These are phyloP conservation scores for Climacium dendroides DNA, from an alignment of 225 moss, liverwort and hornwort species.

Conservation along the genomic window DNA sequence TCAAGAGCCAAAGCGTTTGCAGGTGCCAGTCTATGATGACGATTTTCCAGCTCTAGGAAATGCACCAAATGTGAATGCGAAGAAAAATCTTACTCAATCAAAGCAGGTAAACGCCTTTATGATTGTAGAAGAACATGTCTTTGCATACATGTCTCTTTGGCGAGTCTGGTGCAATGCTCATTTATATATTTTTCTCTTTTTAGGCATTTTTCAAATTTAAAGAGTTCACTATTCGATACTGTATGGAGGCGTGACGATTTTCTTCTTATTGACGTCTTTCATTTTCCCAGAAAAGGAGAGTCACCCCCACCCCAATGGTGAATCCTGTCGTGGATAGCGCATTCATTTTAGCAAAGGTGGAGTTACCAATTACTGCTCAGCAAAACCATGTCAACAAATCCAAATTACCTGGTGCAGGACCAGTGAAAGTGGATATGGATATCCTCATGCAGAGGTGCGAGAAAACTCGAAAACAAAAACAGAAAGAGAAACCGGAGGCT, in stretches of 20 bases:
- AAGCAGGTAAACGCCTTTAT: slow-evolving; percentile 27
- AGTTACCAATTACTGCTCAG: slow-evolving; percentile 18
- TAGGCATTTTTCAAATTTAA: not conserved
- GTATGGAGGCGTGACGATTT: not conserved
- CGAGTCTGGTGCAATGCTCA: not conserved
- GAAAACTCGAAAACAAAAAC: slow-evolving; percentile 51
- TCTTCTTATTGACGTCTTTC: not conserved
- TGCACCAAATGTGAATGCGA: slow-evolving; percentile 7
- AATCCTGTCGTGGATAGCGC: slow-evolving; percentile 58
- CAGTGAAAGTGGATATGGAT: slow-evolving; percentile 69
- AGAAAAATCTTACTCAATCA: slow-evolving; percentile 15
- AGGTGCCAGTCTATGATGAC: slow-evolving; percentile 44
- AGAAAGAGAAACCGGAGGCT: slow-evolving; percentile 39
- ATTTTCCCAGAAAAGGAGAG: slow-evolving; percentile 44
- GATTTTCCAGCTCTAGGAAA: slow-evolving; percentile 60
- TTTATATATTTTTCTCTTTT: not conserved
- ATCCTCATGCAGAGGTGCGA: slow-evolving; percentile 62
- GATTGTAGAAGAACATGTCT: not conserved
- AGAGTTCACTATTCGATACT: not conserved
- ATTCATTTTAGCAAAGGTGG: slow-evolving; percentile 55
- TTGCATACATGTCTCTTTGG: not conserved
- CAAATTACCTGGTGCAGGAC: slow-evolving; percentile 39
- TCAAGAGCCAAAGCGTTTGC: slow-evolving; percentile 29
- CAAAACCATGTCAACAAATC: slow-evolving; percentile 37
- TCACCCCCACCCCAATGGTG: slow-evolving; percentile 52